A percentile compares a stretch with the other conserved stretches of the same genome.
phyloP scores from a whole-genome alignment of 2,329 filamentous ascomycete species.

The Alternaria burnsii region DNA sequence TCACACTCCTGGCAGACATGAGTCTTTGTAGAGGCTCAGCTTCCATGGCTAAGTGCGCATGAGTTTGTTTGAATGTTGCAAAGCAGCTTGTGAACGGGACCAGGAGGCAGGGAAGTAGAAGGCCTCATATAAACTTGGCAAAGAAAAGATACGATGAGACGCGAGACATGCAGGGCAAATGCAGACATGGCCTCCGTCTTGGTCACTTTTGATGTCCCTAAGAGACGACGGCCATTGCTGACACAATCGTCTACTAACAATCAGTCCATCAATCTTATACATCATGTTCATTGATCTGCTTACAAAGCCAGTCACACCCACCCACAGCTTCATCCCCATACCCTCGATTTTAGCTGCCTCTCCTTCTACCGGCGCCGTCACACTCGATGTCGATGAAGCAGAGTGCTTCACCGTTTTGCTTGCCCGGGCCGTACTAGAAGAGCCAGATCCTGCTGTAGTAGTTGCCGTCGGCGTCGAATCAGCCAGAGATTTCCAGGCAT shows the following conservation, averaged over 20 bases:
- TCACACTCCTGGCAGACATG: background rate
- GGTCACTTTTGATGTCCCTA: background rate
- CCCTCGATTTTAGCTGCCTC: background rate
- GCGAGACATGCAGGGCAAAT: background rate
- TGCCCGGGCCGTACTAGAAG: background rate
- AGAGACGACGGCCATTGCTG: background rate
- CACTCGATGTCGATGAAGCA: background rate
- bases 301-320: background rate
- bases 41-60: background rate
- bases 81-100: background rate
- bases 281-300: background rate
- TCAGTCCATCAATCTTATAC: background rate
- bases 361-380: background rate
- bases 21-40: background rate
- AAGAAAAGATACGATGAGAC: background rate
- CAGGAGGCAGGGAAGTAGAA: background rate
- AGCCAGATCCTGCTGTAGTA: background rate
- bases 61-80: background rate
- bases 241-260: background rate
- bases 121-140: background rate
- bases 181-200: background rate
- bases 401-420: background rate
- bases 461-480: background rate
- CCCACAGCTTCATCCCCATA: background rate
- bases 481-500: background rate